Evolutionary conservation across 148 eudicot species (phyloP).

Genomic region (Hydrangea macrophylla): DNA sequence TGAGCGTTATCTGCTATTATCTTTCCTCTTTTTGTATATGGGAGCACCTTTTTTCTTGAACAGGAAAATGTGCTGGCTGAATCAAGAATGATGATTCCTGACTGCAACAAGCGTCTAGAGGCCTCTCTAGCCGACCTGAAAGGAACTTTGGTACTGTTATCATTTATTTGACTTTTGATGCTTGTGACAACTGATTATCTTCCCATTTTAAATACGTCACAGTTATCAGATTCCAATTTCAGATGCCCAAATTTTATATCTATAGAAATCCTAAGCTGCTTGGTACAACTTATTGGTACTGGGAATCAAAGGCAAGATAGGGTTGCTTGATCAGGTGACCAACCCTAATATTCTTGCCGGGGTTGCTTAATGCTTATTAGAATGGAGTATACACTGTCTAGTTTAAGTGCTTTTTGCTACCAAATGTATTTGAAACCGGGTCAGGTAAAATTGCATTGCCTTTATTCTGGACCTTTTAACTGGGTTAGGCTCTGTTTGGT

Average conservation of each 20-base stretch:
- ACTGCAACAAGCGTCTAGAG: slow-evolving; percentile 84
- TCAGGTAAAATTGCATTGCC: background rate
- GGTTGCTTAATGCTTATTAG: too few species aligned
- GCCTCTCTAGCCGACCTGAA: slow-evolving; percentile 75
- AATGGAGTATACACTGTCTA: too few species aligned
- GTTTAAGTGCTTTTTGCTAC: too few species aligned
- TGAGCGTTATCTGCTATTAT: too few species aligned
- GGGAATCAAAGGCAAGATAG: too few species aligned
- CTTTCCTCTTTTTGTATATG: background rate
- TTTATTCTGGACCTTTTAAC: background rate
- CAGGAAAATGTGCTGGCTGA: slow-evolving; percentile 96
- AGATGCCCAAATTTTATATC: too few species aligned
- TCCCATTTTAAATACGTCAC: too few species aligned
- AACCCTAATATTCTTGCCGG: background rate
- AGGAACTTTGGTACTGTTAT: slow-evolving; percentile 55
- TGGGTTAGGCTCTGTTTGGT: too few species aligned
- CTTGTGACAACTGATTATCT: background rate
- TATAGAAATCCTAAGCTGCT: too few species aligned
- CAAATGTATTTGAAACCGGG: background rate
- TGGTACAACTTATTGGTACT: too few species aligned
- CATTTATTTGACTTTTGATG: background rate
- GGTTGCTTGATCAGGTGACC: slow-evolving; percentile 1
- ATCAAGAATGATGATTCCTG: slow-evolving; percentile 98
- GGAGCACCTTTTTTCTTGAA: background rate
- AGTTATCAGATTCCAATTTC: too few species aligned